phyloP scores from a whole-genome alignment of 371 early-diverging fungal genomes.

The Dentiscutata heterogama region DNA sequence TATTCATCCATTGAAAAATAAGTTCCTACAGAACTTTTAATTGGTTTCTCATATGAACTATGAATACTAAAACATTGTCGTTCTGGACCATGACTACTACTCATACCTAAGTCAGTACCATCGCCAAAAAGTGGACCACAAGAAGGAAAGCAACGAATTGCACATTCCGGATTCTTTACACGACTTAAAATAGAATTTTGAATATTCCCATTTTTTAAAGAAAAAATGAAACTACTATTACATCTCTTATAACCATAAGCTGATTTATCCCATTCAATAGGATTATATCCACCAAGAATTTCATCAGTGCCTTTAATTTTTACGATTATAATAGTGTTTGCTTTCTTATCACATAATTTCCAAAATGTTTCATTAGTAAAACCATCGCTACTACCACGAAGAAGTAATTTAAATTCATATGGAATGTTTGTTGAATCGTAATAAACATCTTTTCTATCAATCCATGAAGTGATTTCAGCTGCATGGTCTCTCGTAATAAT shows the following conservation, averaged over 20 bases:
- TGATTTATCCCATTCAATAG: conserved; percentile 8
- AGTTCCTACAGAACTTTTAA: too few species aligned
- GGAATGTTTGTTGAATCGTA: background rate
- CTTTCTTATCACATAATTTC: conserved; percentile 10
- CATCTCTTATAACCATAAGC: background rate
- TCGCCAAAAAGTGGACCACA: background rate
- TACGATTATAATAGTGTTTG: background rate
- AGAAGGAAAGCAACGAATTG: background rate
- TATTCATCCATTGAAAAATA: too few species aligned
- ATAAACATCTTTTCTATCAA: background rate
- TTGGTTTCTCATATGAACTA: too few species aligned
- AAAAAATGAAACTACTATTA: conserved; percentile 28
- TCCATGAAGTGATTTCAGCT: conserved; percentile 9
- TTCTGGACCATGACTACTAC: too few species aligned
- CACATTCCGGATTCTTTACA: background rate
- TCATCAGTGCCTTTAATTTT: conserved; percentile 26
- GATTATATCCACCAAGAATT: conserved; percentile 42
- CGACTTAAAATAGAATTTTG: background rate
- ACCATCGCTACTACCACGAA: conserved; percentile 33
- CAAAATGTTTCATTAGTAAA: conserved; percentile 14
- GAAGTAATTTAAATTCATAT: conserved; percentile 26
- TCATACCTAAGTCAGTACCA: too few species aligned
- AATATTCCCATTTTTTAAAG: conserved; percentile 3
- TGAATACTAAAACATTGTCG: too few species aligned
- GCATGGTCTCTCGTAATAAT: conserved; percentile 28